Conservation (phyloP, 2,329 filamentous ascomycete species). For the Ceratocystis lukuohia region DNA sequence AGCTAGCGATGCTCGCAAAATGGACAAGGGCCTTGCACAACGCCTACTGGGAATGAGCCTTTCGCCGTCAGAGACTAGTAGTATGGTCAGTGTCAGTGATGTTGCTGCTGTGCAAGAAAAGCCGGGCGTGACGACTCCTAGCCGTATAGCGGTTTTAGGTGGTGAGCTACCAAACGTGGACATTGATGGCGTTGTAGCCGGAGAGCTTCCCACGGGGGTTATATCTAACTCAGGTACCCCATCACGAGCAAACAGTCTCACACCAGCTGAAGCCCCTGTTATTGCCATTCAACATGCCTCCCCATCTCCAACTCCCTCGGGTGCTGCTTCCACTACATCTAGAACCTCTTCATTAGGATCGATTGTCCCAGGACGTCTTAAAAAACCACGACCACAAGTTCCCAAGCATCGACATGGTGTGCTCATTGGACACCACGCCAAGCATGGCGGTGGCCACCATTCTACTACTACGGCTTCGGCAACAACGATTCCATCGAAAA, state of each 20-base stretch:
- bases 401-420: conserved; percentile 44
- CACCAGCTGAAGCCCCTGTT: conserved; percentile 8
- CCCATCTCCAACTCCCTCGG: conserved; percentile 6
- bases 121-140: conserved; percentile 69
- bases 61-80: conserved; percentile 50
- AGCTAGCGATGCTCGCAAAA: conserved; percentile 6
- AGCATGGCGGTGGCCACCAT: conserved; percentile 10
- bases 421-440: conserved; percentile 28
- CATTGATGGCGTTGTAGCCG: conserved; percentile 18
- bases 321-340: background rate
- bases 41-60: conserved; percentile 60
- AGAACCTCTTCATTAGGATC: conserved; percentile 8
- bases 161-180: conserved; percentile 13
- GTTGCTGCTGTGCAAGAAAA: conserved; percentile 70
- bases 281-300: background rate
- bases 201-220: conserved; percentile 14
- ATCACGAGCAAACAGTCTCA: conserved; percentile 11
- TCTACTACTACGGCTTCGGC: background rate
- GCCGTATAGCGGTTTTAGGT: conserved; percentile 34
- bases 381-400: conserved; percentile 40
- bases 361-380: conserved; percentile 23
- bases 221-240: background rate
- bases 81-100: conserved; percentile 61
- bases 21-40: conserved; percentile 35
- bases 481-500: background rate